phyloP scores from a whole-genome alignment of 1,284 basidiomycete species.

The Tilletia horrida region DNA sequence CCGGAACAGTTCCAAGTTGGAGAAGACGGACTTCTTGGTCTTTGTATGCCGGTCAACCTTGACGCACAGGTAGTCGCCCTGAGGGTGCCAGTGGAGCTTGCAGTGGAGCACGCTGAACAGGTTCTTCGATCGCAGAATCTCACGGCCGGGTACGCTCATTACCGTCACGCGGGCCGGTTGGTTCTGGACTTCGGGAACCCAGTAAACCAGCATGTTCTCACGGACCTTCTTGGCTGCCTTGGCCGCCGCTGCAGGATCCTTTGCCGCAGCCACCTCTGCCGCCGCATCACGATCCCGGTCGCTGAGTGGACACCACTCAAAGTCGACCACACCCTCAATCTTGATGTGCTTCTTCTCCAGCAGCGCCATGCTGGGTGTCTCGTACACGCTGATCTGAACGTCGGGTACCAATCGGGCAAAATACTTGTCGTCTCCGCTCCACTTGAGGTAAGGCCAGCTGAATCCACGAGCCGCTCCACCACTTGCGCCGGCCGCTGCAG shows the following conservation, averaged over 20 bases:
- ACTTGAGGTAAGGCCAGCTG: constrained; percentile 91
- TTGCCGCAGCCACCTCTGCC: constrained; percentile 38
- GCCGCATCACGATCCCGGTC: constrained; percentile 69
- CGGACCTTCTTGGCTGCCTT: constrained; percentile 59
- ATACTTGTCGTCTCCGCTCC: constrained; percentile 95
- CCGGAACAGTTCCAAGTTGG: constrained; percentile 97
- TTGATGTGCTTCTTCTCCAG: constrained; percentile 97
- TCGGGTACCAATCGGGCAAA: constrained; percentile 84
- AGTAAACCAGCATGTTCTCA: constrained; percentile 94
- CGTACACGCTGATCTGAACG: constrained; percentile 92
- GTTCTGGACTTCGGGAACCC: constrained; percentile 92
- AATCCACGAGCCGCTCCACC: constrained; percentile 63
- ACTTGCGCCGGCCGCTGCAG: constrained; percentile 36
- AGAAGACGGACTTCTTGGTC: constrained; percentile 97
- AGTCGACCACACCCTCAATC: constrained; percentile 96
- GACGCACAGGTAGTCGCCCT: constrained; percentile 97
- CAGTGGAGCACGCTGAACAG: constrained; percentile 98
- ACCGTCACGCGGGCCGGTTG: constrained; percentile 95
- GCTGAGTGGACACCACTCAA: constrained; percentile 95
- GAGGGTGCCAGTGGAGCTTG: constrained; percentile 98
- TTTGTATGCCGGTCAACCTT: constrained; percentile 99
- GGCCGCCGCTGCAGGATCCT: constrained; percentile 32
- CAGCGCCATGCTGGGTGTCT: constrained; percentile 87
- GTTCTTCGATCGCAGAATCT: constrained; percentile 88
- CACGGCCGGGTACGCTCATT: constrained; percentile 80